Evolutionary conservation across 1,284 basidiomycete genomes (phyloP).

Genomic region (Melampsora americana): DNA sequence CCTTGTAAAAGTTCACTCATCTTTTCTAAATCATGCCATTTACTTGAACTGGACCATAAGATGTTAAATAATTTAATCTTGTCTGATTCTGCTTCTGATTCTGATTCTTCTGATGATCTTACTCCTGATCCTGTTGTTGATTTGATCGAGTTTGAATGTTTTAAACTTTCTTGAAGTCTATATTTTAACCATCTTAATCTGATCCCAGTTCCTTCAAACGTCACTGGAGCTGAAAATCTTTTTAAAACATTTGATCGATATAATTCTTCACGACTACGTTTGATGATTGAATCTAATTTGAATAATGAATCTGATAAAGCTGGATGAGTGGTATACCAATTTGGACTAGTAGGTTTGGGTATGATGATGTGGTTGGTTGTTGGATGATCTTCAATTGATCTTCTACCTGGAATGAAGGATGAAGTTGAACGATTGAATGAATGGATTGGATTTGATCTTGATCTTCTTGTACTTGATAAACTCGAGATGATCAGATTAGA

Average conservation of each 20-base stretch:
- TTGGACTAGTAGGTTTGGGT: slow-evolving; percentile 32
- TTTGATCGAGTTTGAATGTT: not conserved
- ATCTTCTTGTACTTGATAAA: no score
- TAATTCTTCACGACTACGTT: slow-evolving; percentile 9
- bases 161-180: not conserved
- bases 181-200: slow-evolving; percentile 29
- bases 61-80: no score
- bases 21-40: slow-evolving; percentile 16
- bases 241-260: slow-evolving; percentile 3
- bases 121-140: not conserved
- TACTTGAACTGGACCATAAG: slow-evolving; percentile 15
- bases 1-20: slow-evolving; percentile 14
- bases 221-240: slow-evolving; percentile 7
- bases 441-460: no score
- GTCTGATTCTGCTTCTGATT: no score
- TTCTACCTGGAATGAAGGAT: slow-evolving; percentile 1
- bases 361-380: no score
- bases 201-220: slow-evolving; percentile 27
- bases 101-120: no score
- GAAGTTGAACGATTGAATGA: not conserved
- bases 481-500: no score
- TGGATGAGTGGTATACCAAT: slow-evolving; percentile 37
- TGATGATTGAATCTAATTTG: slow-evolving; percentile 22
- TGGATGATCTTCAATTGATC: not conserved
- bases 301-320: slow-evolving; percentile 32